Percentiles rank a stretch among this genome's conserved stretches.
These are phyloP conservation scores for Udeniomyces megalosporus DNA, from an alignment of 768 basidiomycete species.

Conservation along the genomic window DNA sequence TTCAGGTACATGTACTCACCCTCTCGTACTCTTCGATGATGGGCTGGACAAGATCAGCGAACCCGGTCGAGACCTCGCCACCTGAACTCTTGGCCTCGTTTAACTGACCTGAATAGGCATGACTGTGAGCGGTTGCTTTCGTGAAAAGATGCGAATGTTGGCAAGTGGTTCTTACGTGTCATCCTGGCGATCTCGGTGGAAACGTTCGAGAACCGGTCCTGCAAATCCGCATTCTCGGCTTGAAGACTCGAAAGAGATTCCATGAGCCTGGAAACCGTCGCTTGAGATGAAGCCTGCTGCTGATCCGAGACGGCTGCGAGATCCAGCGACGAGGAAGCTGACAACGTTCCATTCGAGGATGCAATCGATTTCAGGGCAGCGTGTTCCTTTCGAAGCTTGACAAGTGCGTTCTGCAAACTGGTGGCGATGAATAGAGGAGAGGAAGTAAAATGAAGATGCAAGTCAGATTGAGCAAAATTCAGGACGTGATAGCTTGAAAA, in stretches of 20 bases:
- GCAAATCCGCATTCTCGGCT: slow-evolving; percentile 3
- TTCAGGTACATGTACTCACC: too few relatives aligned
- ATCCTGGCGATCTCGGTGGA: slow-evolving; percentile 9
- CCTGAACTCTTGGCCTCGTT: slow-evolving; percentile 7
- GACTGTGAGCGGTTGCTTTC: too few relatives aligned
- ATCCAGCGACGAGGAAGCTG: slow-evolving; percentile 16
- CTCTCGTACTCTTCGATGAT: slow-evolving; percentile 99
- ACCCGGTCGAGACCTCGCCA: slow-evolving; percentile 16
- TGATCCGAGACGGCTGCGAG: slow-evolving; percentile 3
- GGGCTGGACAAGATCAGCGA: slow-evolving; percentile 53
- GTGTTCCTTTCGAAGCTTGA: slow-evolving; percentile 71
- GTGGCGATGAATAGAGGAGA: too few relatives aligned
- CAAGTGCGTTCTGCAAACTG: slow-evolving; percentile 58
- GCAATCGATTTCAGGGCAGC: slow-evolving; percentile 61
- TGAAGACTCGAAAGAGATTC: slow-evolving; percentile 2
- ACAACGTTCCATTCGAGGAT: slow-evolving; percentile 13
- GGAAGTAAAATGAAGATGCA: too few relatives aligned
- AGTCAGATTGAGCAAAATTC: too few relatives aligned
- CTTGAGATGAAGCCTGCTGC: not conserved
- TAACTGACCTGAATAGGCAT: not conserved
- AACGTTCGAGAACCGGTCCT: not conserved
- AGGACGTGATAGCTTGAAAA: too few relatives aligned
- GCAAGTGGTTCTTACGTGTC: not conserved
- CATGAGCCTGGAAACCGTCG: not conserved
- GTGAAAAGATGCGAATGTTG: too few relatives aligned